Evolutionary conservation across 306 rosid species (phyloP), one percentile per base, ranked within the genome.

Genomic region (Crotalaria pallida): DNA sequence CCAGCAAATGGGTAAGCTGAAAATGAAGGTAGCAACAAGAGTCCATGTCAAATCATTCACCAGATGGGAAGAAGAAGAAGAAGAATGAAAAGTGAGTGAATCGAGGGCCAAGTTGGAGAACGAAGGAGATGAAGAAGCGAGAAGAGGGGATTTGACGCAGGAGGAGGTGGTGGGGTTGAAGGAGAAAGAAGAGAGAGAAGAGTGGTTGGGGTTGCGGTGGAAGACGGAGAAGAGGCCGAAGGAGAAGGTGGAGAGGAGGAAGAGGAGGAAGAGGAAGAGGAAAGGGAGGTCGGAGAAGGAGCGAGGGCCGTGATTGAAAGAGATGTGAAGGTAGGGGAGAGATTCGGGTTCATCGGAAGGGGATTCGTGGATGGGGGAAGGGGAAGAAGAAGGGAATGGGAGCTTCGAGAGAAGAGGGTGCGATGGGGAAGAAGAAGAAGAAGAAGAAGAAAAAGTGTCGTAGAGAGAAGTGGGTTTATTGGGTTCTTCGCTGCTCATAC

Each of bases 221-320:
- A 84, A 68, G 81, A 89, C 3, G 31, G 89, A 60, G 75, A 90
- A 94, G 78, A 94, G 84, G 16, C 98, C 98, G 27, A 84, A 75
- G 11, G 73, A 89, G 71, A 88, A 90, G 21, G 97, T 85, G 67
- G 77, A 85, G 65, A 94, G 71, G 33, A 78, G 50, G 64, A 94
- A 62, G 76, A 94, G 68, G 38, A 88, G 77, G 77, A 88, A 90
- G 66, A 94, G 79, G 69, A 94, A 24, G 9, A 88, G 85, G 72
- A 94, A 85, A 49, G 96, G 74, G 2, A 90, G 26, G 87, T 94
- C 98, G 77, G 81, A 88, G 82, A 87, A 83, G 23, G 82, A 62
- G 4, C 98, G 82, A 31, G 85, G 92, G 8, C 82, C 84, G 22
- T 83, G 60, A 66, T 90, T 88, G 89, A 84, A 90, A 22, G 90